Conservation (phyloP, 805 yeast species). For the Torulaspora delbrueckii region DNA sequence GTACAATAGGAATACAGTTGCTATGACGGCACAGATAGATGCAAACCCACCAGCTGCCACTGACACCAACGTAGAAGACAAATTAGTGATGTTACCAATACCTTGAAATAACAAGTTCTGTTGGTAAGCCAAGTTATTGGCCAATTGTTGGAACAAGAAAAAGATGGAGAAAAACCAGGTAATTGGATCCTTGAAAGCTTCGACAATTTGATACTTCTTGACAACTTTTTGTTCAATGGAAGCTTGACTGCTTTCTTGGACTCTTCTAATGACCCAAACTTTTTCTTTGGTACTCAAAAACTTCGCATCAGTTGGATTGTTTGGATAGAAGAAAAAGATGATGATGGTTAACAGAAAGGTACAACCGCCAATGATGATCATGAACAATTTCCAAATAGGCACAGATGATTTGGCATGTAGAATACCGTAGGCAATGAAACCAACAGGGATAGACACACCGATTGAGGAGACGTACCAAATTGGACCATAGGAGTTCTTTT, state of each 20-base stretch:
- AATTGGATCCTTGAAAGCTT: slow-evolving; percentile 46
- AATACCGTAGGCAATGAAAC: slow-evolving; percentile 44
- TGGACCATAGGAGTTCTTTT: slow-evolving; percentile 50
- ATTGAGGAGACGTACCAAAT: slow-evolving; percentile 49
- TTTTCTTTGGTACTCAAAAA: slow-evolving; percentile 47
- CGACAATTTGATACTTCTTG: slow-evolving; percentile 47
- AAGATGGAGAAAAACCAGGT: slow-evolving; percentile 42
- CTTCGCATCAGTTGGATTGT: slow-evolving; percentile 50
- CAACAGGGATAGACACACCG: slow-evolving; percentile 49
- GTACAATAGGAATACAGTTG: slow-evolving; percentile 35
- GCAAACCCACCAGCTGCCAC: slow-evolving; percentile 52
- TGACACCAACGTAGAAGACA: slow-evolving; percentile 48
- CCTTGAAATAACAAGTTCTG: slow-evolving; percentile 45
- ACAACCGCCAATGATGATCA: slow-evolving; percentile 52
- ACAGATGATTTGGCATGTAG: slow-evolving; percentile 24
- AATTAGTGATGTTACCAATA: slow-evolving; percentile 42
- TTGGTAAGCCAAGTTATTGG: slow-evolving; percentile 51
- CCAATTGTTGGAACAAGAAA: slow-evolving; percentile 44
- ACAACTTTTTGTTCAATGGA: slow-evolving; percentile 44
- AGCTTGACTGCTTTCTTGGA: slow-evolving; percentile 38
- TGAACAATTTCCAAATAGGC: slow-evolving; percentile 50
- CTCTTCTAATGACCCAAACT: slow-evolving; percentile 46
- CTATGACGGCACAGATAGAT: slow-evolving; percentile 38
- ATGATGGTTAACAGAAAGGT: slow-evolving; percentile 40
- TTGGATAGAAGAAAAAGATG: slow-evolving; percentile 45